These are phyloP conservation scores for Scenedesmus sp. DNA, from an alignment of 163 green algal species.

Conservation along the genomic window DNA sequence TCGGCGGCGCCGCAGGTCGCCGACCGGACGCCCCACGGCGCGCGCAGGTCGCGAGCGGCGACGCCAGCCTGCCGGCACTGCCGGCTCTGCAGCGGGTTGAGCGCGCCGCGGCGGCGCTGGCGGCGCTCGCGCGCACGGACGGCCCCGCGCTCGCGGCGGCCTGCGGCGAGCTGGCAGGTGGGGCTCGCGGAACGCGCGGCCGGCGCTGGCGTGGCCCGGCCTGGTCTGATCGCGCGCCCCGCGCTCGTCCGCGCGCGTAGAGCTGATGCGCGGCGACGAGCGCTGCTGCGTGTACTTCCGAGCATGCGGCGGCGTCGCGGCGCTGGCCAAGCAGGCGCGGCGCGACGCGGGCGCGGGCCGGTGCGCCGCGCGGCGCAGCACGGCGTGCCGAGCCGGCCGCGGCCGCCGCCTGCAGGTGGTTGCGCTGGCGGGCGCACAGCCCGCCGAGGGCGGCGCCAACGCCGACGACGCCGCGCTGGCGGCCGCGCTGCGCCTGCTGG, in stretches of 20 bases:
- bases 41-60: background rate
- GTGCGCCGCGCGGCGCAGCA: background rate
- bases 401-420: no score
- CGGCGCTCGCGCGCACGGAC: no score
- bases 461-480: background rate
- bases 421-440: background rate
- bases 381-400: no score
- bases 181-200: no score
- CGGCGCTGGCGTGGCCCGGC: no score
- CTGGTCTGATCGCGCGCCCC: no score
- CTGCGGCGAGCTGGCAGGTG: no score
- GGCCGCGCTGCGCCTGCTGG: slow-evolving; percentile 13
- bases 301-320: slow-evolving; percentile 54
- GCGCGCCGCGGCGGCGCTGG: no score
- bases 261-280: background rate
- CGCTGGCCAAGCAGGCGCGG: background rate
- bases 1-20: background rate
- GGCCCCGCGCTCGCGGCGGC: no score
- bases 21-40: no score
- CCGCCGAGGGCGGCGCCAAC: background rate
- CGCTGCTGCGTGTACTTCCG: slow-evolving; percentile 53
- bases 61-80: background rate
- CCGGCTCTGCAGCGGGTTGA: background rate
- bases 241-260: background rate
- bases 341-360: background rate